Evolutionary conservation across 2,329 filamentous ascomycete species (phyloP).

Genomic region (Penicillium sp.): DNA sequence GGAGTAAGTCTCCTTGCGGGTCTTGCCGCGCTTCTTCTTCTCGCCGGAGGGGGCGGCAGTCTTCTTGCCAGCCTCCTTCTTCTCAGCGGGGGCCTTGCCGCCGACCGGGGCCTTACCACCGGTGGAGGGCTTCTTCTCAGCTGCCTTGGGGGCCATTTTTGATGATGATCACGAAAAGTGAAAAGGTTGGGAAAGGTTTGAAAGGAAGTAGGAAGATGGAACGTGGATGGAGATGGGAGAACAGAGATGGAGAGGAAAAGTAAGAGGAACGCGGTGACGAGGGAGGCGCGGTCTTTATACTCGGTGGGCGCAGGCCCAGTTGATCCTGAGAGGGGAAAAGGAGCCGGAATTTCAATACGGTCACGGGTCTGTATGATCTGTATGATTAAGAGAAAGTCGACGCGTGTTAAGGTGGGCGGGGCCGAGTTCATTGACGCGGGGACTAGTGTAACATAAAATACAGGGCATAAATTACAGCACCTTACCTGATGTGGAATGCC

Average conservation of each 20-base stretch:
- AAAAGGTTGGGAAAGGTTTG: slow-evolving; percentile 25
- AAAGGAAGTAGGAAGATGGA: slow-evolving; percentile 28
- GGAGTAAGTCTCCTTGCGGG: slow-evolving; percentile 99
- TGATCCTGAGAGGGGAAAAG: slow-evolving; percentile 43
- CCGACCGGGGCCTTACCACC: slow-evolving; percentile 84
- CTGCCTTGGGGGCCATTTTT: slow-evolving; percentile 96
- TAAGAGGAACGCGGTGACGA: slow-evolving; percentile 38
- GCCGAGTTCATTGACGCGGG: slow-evolving; percentile 13
- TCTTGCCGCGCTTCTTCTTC: slow-evolving; percentile 99
- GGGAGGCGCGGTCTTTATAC: slow-evolving; percentile 46
- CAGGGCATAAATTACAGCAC: slow-evolving; percentile 20
- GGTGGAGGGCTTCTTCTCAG: slow-evolving; percentile 92
- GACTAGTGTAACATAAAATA: slow-evolving; percentile 23
- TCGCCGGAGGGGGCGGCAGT: slow-evolving; percentile 82
- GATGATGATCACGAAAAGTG: slow-evolving; percentile 27
- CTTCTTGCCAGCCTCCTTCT: slow-evolving; percentile 99
- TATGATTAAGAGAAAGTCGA: slow-evolving; percentile 38
- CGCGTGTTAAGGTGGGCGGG: slow-evolving; percentile 18
- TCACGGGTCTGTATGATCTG: slow-evolving; percentile 41
- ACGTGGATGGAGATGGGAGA: slow-evolving; percentile 23
- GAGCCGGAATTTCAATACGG: slow-evolving; percentile 46
- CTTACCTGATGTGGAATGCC: slow-evolving; percentile 27
- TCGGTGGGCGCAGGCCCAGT: slow-evolving; percentile 36
- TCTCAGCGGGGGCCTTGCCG: slow-evolving; percentile 78
- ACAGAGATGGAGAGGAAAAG: slow-evolving; percentile 32